These are phyloP conservation scores for Termitomyces eurrhizus DNA, from an alignment of 768 basidiomycete species.

Conservation along the genomic window DNA sequence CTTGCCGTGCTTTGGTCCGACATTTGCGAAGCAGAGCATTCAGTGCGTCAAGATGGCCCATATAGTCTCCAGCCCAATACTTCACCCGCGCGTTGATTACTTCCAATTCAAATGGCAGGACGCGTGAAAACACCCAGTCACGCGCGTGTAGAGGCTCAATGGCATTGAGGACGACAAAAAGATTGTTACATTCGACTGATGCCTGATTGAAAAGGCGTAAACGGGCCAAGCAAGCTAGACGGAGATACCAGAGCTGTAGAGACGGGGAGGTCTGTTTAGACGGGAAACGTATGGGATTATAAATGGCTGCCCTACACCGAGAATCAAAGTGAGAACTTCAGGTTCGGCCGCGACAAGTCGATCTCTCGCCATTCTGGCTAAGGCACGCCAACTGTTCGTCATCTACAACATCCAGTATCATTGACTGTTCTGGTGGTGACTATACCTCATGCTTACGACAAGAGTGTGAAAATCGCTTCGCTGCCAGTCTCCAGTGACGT, in stretches of 20 bases:
- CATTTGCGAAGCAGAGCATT: conserved; percentile 60
- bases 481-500: conserved; percentile 72
- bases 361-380: conserved; percentile 84
- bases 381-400: conserved; percentile 83
- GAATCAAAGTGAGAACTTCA: conserved; percentile 57
- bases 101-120: conserved; percentile 59
- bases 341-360: conserved; percentile 68
- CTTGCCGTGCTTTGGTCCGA: conserved; percentile 44
- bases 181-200: conserved; percentile 78
- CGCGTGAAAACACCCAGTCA: conserved; percentile 52
- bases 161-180: conserved; percentile 65
- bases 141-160: conserved; percentile 52
- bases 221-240: conserved; percentile 73
- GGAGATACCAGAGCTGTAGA: conserved; percentile 76
- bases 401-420: conserved; percentile 45
- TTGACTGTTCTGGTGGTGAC: conserved; percentile 16
- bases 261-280: not conserved
- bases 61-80: conserved; percentile 80
- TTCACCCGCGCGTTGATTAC: conserved; percentile 72
- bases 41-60: conserved; percentile 77
- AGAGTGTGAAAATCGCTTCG: conserved; percentile 71
- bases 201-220: conserved; percentile 84
- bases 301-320: conserved; percentile 51
- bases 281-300: not conserved
- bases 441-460: conserved; percentile 54